Conservation (phyloP, 2,329 filamentous ascomycete genomes). For the Hypoxylon sp. region DNA sequence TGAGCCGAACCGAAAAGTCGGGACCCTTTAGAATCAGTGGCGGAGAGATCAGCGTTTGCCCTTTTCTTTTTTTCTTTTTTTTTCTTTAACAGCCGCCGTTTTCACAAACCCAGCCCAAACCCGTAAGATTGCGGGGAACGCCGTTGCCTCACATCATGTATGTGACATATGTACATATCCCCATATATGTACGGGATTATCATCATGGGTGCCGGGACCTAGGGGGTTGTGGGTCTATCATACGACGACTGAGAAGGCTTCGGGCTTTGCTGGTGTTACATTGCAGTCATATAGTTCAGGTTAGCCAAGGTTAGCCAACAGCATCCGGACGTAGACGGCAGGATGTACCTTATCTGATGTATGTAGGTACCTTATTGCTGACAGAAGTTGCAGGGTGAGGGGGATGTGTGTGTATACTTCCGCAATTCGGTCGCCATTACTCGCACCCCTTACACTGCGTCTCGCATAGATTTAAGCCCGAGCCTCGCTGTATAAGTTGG, state of each 20-base stretch:
- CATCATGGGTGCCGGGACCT: conserved; percentile 24
- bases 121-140: conserved; percentile 37
- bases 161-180: conserved; percentile 27
- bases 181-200: conserved; percentile 24
- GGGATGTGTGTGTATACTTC: conserved; percentile 27
- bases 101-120: conserved; percentile 5
- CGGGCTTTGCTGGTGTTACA: conserved; percentile 47
- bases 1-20: conserved; percentile 40
- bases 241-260: conserved; percentile 38
- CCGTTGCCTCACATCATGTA: conserved; percentile 43
- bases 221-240: conserved; percentile 39
- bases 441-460: conserved; percentile 13
- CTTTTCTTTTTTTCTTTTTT: conserved; percentile 5
- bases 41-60: conserved; percentile 23
- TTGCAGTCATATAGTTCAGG: conserved; percentile 40
- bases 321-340: conserved; percentile 34
- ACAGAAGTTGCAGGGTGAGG: conserved; percentile 26
- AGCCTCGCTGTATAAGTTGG: conserved; percentile 28
- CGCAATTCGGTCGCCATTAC: conserved; percentile 26
- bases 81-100: conserved; percentile 27
- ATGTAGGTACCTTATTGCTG: conserved; percentile 26
- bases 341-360: conserved; percentile 41
- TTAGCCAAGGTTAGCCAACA: conserved; percentile 20
- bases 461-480: conserved; percentile 39
- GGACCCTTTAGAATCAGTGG: conserved; percentile 29